A percentile compares a stretch with the other conserved stretches of the same genome.
Conservation (phyloP, 2,329 filamentous ascomycete genomes). For the Pseudogymnoascus sp. region DNA sequence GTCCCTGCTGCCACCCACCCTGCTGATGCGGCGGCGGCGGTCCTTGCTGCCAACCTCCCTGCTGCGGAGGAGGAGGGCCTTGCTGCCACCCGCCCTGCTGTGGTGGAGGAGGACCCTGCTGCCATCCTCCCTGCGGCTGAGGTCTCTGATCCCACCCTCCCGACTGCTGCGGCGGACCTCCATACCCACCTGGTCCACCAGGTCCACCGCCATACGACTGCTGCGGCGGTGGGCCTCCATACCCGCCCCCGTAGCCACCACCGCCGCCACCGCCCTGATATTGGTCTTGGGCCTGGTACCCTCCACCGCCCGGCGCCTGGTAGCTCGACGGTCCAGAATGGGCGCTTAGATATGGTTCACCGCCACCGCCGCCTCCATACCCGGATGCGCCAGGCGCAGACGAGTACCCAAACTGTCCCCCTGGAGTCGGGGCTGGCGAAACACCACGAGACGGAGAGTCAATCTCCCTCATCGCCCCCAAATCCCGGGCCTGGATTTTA, state of each 20-base stretch:
- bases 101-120: constrained; percentile 18
- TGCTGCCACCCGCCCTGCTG: constrained; percentile 18
- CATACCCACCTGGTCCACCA: constrained; percentile 26
- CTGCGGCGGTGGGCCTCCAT: constrained; percentile 13
- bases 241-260: constrained; percentile 9
- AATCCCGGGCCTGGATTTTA: constrained; percentile 51
- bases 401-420: constrained; percentile 21
- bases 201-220: neutral
- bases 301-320: constrained; percentile 6
- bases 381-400: constrained; percentile 10
- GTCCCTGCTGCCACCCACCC: constrained; percentile 16
- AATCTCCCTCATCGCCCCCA: constrained; percentile 45
- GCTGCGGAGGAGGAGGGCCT: constrained; percentile 17
- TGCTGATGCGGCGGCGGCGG: constrained; percentile 22
- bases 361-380: neutral
- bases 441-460: constrained; percentile 27
- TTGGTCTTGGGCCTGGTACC: constrained; percentile 10
- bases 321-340: constrained; percentile 15
- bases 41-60: constrained; percentile 20
- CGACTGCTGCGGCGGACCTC: constrained; percentile 26
- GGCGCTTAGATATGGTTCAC: constrained; percentile 10
- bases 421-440: constrained; percentile 25
- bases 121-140: constrained; percentile 18
- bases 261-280: constrained; percentile 2
- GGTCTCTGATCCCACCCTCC: constrained; percentile 25